phyloP scores from a whole-genome alignment of 768 basidiomycete species.

The Naematelia encephala region DNA sequence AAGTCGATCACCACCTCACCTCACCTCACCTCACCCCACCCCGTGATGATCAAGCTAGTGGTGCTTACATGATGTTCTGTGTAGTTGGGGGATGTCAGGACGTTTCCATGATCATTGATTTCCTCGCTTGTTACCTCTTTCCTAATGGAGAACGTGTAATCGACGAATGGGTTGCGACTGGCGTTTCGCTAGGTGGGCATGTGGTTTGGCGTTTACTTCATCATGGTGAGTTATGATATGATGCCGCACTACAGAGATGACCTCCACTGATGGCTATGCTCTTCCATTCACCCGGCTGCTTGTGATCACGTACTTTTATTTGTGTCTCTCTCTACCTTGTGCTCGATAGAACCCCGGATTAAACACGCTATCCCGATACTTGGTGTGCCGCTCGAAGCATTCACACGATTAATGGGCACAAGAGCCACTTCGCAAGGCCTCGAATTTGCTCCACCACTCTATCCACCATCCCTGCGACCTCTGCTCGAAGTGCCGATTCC shows the following conservation, averaged over 20 bases:
- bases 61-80: neutral
- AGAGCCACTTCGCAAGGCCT: slow-evolving; percentile 56
- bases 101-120: slow-evolving; percentile 75
- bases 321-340: slow-evolving; percentile 6
- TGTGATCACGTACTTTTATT: too few relatives aligned
- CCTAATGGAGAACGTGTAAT: slow-evolving; percentile 63
- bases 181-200: slow-evolving; percentile 77
- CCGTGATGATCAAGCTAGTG: neutral
- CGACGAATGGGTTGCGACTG: slow-evolving; percentile 67
- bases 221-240: slow-evolving; percentile 56
- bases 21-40: neutral
- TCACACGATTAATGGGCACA: slow-evolving; percentile 27
- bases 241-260: too few relatives aligned
- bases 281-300: too few relatives aligned
- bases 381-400: slow-evolving; percentile 63
- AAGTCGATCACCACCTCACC: slow-evolving; percentile 17
- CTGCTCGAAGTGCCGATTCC: slow-evolving; percentile 56
- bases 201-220: slow-evolving; percentile 68
- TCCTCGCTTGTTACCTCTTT: slow-evolving; percentile 70
- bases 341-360: slow-evolving; percentile 53
- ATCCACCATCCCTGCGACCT: slow-evolving; percentile 55
- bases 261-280: too few relatives aligned
- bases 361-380: slow-evolving; percentile 57
- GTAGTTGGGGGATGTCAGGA: slow-evolving; percentile 68
- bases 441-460: slow-evolving; percentile 56